Percentiles rank a stretch among this genome's conserved stretches.
Evolutionary conservation across 352 stramenopile genomes (phyloP).

Genomic region (Peronosclerospora sorghi): DNA sequence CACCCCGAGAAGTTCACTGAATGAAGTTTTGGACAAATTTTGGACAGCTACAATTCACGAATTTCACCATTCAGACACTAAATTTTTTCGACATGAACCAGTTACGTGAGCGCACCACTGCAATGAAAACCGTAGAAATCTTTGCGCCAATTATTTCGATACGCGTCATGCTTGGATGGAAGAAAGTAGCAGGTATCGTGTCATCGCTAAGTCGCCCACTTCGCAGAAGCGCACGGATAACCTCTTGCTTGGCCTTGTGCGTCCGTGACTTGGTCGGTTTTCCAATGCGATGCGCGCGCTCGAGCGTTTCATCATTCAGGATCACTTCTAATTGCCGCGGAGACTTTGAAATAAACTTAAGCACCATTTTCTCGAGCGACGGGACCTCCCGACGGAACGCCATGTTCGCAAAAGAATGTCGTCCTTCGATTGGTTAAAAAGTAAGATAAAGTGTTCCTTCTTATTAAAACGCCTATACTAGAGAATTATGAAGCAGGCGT

Average conservation of each 20-base stretch:
- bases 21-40: conserved; percentile 76
- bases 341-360: conserved; percentile 86
- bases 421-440: too few relatives aligned
- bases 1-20: conserved; percentile 80
- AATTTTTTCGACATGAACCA: not conserved
- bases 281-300: conserved; percentile 54
- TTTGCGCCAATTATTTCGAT: conserved; percentile 80
- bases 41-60: conserved; percentile 33
- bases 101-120: conserved; percentile 29
- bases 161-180: conserved; percentile 77
- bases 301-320: conserved; percentile 59
- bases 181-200: conserved; percentile 73
- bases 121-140: conserved; percentile 67
- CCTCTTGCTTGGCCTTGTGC: conserved; percentile 81
- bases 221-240: conserved; percentile 65
- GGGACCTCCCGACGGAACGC: conserved; percentile 80
- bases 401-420: conserved; percentile 22
- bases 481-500: conserved; percentile 2
- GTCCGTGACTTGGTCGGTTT: conserved; percentile 69
- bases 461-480: not conserved
- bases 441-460: too few relatives aligned
- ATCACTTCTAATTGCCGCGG: conserved; percentile 46
- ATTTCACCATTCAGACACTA: not conserved
- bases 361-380: conserved; percentile 74
- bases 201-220: conserved; percentile 71